Conservation (phyloP, 139 green algal genomes). For the Penium margaritaceum region DNA sequence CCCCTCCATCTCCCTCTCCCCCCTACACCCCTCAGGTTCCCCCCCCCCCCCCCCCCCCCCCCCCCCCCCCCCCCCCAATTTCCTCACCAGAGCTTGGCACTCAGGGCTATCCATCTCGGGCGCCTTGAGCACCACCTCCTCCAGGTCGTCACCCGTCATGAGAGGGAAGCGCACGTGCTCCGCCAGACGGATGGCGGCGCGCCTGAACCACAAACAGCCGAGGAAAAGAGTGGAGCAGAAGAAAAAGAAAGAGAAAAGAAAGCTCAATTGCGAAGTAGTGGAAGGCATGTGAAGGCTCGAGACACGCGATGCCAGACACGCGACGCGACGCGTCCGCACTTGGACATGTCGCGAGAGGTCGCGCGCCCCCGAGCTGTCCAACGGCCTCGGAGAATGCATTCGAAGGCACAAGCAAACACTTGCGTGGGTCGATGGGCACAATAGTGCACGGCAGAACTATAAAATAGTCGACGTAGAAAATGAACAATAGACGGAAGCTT, state of each 20-base stretch:
- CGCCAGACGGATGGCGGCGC: conserved; percentile 3
- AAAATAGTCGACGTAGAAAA: no score
- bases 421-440: no score
- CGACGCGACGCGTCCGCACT: background rate
- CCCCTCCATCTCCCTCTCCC: background rate
- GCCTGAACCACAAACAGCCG: background rate
- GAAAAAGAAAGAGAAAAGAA: background rate
- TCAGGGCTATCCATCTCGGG: conserved; percentile 15
- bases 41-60: background rate
- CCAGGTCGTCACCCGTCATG: conserved; percentile 31
- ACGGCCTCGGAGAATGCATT: no score
- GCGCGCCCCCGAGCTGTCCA: no score
- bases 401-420: no score
- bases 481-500: no score
- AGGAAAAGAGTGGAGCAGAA: background rate
- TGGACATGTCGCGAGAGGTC: no score
- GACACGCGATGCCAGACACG: no score
- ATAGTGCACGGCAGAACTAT: no score
- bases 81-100: conserved; percentile 17
- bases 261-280: background rate
- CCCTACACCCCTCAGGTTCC: background rate
- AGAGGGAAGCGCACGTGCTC: conserved; percentile 30
- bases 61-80: background rate
- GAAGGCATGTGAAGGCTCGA: background rate
- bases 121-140: conserved; percentile 19